Base-by-base conservation (phyloP, 805 yeast genomes). In the Metschnikowia matae region DNA sequence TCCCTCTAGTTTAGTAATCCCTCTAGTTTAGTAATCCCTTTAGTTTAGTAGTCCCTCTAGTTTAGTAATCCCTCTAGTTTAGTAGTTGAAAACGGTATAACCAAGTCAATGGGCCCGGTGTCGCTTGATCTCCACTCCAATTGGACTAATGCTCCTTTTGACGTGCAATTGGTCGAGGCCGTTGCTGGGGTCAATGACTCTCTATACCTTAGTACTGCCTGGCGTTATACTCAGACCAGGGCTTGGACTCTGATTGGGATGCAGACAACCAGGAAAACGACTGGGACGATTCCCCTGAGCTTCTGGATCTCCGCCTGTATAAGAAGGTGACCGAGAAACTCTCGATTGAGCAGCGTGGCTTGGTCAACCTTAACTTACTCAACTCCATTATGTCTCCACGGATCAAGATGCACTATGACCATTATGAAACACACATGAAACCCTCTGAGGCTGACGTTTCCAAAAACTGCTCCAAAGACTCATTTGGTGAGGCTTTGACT, bases 381-480 rank as follows among this genome's bases (percentile, higher is more conserved):
- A 64, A 78, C 48, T 77, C 82, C 42, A 66, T 74, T 31, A 64
- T 74, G 48, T 68, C 87, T 1, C 89, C 96, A 3, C 70, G 83
- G 43, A 73, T 89, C 29, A 80, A 82, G 59, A 70, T 90, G 1
- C 87, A 87, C 48, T 84, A 75, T 60, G 74, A 77, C 47, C 70
- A 77, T 60, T 88, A 79, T 59, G 63, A 61, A 2, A 55, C 65
- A 1, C 52, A 62, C 0, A 67, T 76, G 0, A 53, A 58, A n/a
- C 70, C 77, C 0, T 35, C 53, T 2, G 48, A 51, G 46, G 48
- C 35, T 31, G 17, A 60, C 49, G 52, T 63, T 54, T n/a, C 23
- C 15, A 44, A 52, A 53, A 62, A 52, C 48, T 71, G 66, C 56
- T 40, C 51, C 17, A 62, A 21, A n/a, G 75, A 63, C 52, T 64